A percentile compares a stretch with the other conserved stretches of the same genome.
phyloP scores from a whole-genome alignment of 2,329 filamentous ascomycete genomes.

The Fusarium fujikuroi region DNA sequence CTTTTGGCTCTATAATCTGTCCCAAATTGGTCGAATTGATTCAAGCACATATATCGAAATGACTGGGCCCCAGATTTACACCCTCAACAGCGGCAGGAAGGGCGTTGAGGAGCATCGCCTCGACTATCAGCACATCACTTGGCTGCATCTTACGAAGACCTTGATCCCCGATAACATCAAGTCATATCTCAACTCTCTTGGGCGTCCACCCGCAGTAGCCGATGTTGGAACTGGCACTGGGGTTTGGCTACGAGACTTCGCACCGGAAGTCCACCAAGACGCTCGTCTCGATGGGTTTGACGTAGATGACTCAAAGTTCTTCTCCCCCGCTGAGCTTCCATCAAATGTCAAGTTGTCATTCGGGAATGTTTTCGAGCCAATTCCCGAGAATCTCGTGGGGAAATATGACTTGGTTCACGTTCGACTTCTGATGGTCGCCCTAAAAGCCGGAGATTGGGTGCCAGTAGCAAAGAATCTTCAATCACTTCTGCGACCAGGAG shows the following conservation, averaged over 20 bases:
- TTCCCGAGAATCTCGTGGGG: background rate
- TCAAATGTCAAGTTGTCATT: background rate
- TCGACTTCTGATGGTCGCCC: background rate
- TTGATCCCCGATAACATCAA: background rate
- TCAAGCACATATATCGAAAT: too few relatives aligned
- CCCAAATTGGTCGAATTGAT: too few relatives aligned
- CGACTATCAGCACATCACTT: background rate
- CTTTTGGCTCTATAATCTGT: too few relatives aligned
- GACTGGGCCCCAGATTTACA: background rate
- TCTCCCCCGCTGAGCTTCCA: background rate
- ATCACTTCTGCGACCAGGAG: background rate
- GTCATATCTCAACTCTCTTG: background rate
- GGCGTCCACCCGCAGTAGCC: background rate
- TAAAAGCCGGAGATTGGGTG: background rate
- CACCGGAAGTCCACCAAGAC: background rate
- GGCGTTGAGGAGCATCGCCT: slow-evolving; percentile 12
- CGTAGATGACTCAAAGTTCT: background rate
- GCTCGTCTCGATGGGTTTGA: slow-evolving; percentile 9
- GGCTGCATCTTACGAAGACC: background rate
- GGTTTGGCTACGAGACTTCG: background rate
- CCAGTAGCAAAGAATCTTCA: background rate
- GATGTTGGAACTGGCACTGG: slow-evolving; percentile 9
- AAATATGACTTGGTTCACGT: slow-evolving; percentile 9
- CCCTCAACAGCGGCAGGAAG: slow-evolving; percentile 5
- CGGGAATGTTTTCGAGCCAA: background rate